Base-by-base conservation (phyloP, 139 green algal species). In the Parachlorella kessleri region DNA sequence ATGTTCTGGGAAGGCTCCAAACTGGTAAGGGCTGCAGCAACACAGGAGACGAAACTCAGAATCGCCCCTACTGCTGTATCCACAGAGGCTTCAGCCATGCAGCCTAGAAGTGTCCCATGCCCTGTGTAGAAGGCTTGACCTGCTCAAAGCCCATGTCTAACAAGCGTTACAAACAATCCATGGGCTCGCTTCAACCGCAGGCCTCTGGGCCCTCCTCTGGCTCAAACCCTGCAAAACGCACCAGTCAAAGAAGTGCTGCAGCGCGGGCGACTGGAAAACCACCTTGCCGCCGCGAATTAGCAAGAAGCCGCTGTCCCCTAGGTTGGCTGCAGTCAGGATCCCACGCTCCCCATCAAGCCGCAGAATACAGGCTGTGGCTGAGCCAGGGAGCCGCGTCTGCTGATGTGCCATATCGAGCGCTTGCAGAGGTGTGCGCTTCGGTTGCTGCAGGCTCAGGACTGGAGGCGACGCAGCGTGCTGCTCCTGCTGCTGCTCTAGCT, bases 201-300 rank as follows among this genome's bases (percentile, higher is more conserved):
- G n/a, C n/a, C n/a, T n/a, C n/a, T n/a, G n/a, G n/a, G n/a, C n/a
- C n/a, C n/a, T n/a, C n/a, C n/a, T n/a, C n/a, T n/a, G n/a, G n/a
- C n/a, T n/a, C n/a, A n/a, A n/a, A n/a, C n/a, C n/a, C n/a, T n/a
- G n/a, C n/a, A n/a, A n/a, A 28, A 59, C 48, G 48, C 48, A 59
- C 48, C 48, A 99, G 89, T 99, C 98, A 88, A 99, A 99, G 78
- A 85, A 86, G 85, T 99, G 96, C 86, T 99, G 94, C 89, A 98
- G 93, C 68, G 89, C 82, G 9, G 93, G 93, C 2, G 89, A 94
- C 78, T 92, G 88, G 90, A 96, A 96, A 6, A 89, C 66, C 24
- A 95, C 78, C 33, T 87, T 28, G 6, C 54, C 70, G 33, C 66
- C 63, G 28, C 74, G 59, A 21, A 80, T 32, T 36, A 83, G 59